A percentile compares a stretch with the other conserved stretches of the same genome.
These are phyloP conservation scores for Hordeum marinum DNA, from an alignment of 176 grass and related monocot species.

Conservation along the genomic window DNA sequence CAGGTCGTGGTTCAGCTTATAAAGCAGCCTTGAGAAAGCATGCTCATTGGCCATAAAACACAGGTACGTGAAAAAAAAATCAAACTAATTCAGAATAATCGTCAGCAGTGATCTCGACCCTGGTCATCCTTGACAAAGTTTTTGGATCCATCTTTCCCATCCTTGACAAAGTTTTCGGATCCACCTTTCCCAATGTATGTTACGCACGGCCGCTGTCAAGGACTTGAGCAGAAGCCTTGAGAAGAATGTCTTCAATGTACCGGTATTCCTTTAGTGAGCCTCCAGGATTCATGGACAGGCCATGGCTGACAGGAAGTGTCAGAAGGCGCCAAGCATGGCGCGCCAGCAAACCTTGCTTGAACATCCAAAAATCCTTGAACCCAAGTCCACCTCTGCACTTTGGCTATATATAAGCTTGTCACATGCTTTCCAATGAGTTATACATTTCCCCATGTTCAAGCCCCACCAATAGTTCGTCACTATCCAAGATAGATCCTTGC, in stretches of 20 bases:
- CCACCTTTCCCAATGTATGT: constrained; percentile 73
- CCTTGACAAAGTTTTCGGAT: constrained; percentile 82
- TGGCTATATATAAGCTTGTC: too few relatives aligned
- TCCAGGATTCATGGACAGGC: constrained; percentile 65
- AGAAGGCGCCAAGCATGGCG: too few relatives aligned
- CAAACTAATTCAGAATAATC: constrained; percentile 12
- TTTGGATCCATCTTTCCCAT: too few relatives aligned
- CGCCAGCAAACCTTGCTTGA: too few relatives aligned
- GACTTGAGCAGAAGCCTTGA: constrained; percentile 72
- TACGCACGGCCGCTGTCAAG: constrained; percentile 60
- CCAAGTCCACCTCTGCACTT: too few relatives aligned
- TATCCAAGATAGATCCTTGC: too few relatives aligned
- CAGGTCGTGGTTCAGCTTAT: not conserved
- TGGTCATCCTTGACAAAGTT: constrained; percentile 65
- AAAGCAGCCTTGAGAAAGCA: not conserved
- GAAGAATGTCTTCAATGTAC: constrained; percentile 77
- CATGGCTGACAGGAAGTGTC: constrained; percentile 28
- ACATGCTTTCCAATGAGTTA: too few relatives aligned
- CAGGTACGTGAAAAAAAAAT: not conserved
- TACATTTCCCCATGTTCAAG: too few relatives aligned
- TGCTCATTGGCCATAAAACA: not conserved
- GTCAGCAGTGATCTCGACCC: constrained; percentile 13
- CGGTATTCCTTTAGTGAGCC: constrained; percentile 63
- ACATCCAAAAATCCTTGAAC: too few relatives aligned
- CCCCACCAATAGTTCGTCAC: too few relatives aligned